Conservation (phyloP, 129 eudicot genomes). For the Arctium minus region DNA sequence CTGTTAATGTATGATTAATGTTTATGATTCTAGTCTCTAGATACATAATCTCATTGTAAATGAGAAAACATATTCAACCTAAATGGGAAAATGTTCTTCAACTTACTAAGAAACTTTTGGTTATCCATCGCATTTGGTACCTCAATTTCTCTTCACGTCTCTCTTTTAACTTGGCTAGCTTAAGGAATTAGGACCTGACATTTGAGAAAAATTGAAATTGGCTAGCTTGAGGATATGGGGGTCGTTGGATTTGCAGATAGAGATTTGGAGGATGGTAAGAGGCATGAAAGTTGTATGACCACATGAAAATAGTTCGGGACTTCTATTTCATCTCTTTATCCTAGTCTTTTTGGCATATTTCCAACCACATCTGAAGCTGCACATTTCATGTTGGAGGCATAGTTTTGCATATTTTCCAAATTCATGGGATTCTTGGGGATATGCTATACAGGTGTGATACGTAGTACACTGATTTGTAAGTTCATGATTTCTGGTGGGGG, state of each 20-base stretch:
- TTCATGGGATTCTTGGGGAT: too few relatives aligned
- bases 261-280: background rate
- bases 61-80: background rate
- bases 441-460: too few relatives aligned
- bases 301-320: too few relatives aligned
- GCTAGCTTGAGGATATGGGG: background rate
- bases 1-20: background rate
- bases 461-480: too few relatives aligned
- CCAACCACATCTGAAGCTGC: too few relatives aligned
- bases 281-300: too few relatives aligned
- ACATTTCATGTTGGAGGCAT: too few relatives aligned
- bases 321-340: too few relatives aligned
- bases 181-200: background rate
- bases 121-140: background rate
- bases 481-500: too few relatives aligned
- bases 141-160: background rate
- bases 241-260: background rate
- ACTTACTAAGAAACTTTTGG: background rate
- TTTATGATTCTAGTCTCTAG: background rate
- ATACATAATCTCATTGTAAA: background rate
- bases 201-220: background rate
- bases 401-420: too few relatives aligned
- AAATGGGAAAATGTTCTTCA: background rate
- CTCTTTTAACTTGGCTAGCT: background rate
- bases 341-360: too few relatives aligned